phyloP scores from a whole-genome alignment of 169 alveolate species.

The Cytauxzoon felis region DNA sequence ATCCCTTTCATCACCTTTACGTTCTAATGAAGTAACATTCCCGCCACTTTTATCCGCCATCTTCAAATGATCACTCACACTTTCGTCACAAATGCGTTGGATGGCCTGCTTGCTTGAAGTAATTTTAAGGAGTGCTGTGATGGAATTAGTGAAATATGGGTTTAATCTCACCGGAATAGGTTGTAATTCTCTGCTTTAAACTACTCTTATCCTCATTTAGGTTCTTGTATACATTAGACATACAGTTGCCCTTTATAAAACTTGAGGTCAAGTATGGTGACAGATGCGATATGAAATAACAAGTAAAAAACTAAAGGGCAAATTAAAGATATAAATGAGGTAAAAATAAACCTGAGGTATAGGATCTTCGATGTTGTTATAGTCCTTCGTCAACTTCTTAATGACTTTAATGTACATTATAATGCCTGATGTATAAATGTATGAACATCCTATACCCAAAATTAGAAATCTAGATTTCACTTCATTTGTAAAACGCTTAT shows the following conservation, averaged over 20 bases:
- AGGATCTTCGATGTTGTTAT: constrained; percentile 23
- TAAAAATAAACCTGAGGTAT: constrained; percentile 16
- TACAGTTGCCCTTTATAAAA: constrained; percentile 19
- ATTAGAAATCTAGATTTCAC: constrained; percentile 15
- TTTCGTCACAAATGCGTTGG: background rate
- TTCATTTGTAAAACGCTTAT: constrained; percentile 45
- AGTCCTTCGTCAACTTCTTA: background rate
- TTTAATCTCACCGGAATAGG: constrained; percentile 11
- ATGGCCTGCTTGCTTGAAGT: background rate
- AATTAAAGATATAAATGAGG: background rate
- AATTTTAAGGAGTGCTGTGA: constrained; percentile 20
- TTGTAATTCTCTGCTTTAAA: constrained; percentile 15
- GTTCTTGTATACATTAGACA: constrained; percentile 13
- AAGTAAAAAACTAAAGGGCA: constrained; percentile 27
- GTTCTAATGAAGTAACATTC: no score
- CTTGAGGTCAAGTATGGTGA: constrained; percentile 33
- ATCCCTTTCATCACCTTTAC: no score
- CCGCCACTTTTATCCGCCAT: no score
- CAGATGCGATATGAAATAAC: constrained; percentile 34
- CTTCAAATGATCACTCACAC: no score
- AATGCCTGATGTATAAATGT: constrained; percentile 17
- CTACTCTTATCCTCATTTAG: background rate
- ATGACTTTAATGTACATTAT: constrained; percentile 6
- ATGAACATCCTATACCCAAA: constrained; percentile 19
- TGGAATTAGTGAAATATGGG: background rate